These are phyloP conservation scores for Lobosporangium transversale DNA, from an alignment of 192 early-diverging fungal genomes.

Conservation along the genomic window DNA sequence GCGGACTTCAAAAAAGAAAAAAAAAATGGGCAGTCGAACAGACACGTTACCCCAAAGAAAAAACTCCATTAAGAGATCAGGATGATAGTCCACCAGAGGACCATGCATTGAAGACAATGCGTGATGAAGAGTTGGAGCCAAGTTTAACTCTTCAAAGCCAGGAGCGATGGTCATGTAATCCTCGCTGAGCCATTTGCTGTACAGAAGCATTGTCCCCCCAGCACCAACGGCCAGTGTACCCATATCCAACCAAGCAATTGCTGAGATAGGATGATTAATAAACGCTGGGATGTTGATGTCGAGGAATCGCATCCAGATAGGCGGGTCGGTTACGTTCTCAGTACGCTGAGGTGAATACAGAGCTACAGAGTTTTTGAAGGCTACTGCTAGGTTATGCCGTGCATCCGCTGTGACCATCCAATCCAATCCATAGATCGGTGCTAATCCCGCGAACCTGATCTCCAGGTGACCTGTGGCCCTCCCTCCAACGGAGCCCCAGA, in stretches of 20 bases:
- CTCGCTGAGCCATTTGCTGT: conserved; percentile 73
- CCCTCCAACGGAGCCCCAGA: conserved; percentile 50
- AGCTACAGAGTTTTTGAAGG: conserved; percentile 58
- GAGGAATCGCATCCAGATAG: conserved; percentile 63
- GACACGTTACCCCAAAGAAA: conserved; percentile 71
- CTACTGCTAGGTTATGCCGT: conserved; percentile 75
- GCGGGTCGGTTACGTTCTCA: conserved; percentile 31
- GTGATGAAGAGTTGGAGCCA: conserved; percentile 63
- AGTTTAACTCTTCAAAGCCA: conserved; percentile 16
- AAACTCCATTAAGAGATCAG: conserved; percentile 72
- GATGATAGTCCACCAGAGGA: conserved; percentile 80
- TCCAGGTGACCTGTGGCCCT: conserved; percentile 37
- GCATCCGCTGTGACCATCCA: conserved; percentile 84
- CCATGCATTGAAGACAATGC: conserved; percentile 63
- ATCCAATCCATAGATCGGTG: conserved; percentile 65
- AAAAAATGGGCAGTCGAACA: too few species aligned
- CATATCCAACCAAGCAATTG: conserved; percentile 62
- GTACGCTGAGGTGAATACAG: conserved; percentile 72
- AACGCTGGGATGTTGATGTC: conserved; percentile 66
- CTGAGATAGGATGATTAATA: conserved; percentile 55
- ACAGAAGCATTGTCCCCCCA: conserved; percentile 63
- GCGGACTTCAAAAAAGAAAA: too few species aligned
- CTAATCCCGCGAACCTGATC: conserved; percentile 16
- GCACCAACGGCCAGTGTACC: conserved; percentile 70
- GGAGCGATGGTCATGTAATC: conserved; percentile 38